These are phyloP conservation scores for Laetiporus sulphureus DNA, from an alignment of 1,284 basidiomycete genomes.

Conservation along the genomic window DNA sequence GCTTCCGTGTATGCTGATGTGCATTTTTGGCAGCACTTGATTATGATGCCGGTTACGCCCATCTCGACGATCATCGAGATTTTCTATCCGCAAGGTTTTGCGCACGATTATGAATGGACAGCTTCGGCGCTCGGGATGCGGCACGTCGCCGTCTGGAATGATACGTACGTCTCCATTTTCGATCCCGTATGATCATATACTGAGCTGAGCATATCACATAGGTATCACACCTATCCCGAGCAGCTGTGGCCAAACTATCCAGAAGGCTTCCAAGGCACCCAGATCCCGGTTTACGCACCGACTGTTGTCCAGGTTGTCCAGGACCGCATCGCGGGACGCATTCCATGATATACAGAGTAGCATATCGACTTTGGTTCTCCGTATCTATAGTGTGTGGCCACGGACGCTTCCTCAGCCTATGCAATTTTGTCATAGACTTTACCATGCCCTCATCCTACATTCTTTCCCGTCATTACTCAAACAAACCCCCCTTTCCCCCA, in stretches of 20 bases:
- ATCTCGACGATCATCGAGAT: conserved; percentile 75
- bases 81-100: conserved; percentile 73
- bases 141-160: conserved; percentile 77
- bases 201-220: too few species aligned
- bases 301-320: conserved; percentile 51
- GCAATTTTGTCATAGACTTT: too few species aligned
- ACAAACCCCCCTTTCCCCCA: too few species aligned
- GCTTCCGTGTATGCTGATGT: conserved; percentile 1
- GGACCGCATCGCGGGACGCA: conserved; percentile 39
- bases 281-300: conserved; percentile 63
- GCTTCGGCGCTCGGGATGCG: conserved; percentile 63
- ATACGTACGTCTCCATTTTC: conserved; percentile 45
- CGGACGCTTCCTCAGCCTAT: too few species aligned
- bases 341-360: conserved; percentile 5
- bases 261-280: conserved; percentile 66
- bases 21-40: conserved; percentile 39
- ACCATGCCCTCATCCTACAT: too few species aligned
- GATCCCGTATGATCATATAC: too few species aligned
- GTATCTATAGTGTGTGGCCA: too few species aligned
- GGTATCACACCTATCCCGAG: conserved; percentile 44
- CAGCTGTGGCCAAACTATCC: conserved; percentile 57
- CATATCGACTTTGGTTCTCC: too few species aligned
- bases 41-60: conserved; percentile 69
- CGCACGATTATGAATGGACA: conserved; percentile 78
- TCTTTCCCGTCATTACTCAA: too few species aligned